Percentiles rank a stretch among this genome's conserved stretches.
phyloP scores from a whole-genome alignment of 1,139 yeast species.

The Maudiozyma humilis region DNA sequence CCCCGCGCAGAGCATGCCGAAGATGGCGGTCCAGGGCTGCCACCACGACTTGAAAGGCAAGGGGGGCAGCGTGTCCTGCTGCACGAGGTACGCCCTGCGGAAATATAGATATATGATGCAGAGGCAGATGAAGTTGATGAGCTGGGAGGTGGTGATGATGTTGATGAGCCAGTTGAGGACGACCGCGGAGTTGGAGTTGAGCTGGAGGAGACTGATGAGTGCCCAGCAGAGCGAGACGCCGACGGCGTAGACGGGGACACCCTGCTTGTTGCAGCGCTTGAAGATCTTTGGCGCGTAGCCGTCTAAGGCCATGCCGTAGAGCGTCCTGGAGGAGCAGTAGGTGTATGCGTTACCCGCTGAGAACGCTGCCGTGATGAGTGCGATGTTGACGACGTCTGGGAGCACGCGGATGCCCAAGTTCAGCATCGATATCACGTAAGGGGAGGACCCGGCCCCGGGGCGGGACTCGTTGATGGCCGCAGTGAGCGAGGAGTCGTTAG shows the following conservation, averaged over 20 bases:
- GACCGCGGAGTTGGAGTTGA: slow-evolving; percentile 50
- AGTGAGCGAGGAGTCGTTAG: slow-evolving; percentile 40
- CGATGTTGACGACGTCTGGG: slow-evolving; percentile 57
- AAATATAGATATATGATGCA: slow-evolving; percentile 57
- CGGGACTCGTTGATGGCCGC: slow-evolving; percentile 39
- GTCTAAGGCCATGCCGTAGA: slow-evolving; percentile 55
- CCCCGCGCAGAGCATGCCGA: slow-evolving; percentile 39
- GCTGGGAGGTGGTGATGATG: slow-evolving; percentile 71
- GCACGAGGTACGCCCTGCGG: slow-evolving; percentile 52
- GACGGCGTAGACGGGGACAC: slow-evolving; percentile 43
- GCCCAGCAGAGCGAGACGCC: slow-evolving; percentile 41
- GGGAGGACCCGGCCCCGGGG: slow-evolving; percentile 57
- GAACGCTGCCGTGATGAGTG: slow-evolving; percentile 54
- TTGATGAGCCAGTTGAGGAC: slow-evolving; percentile 72
- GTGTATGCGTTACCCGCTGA: slow-evolving; percentile 70
- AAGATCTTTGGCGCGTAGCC: slow-evolving; percentile 56
- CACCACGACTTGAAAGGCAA: slow-evolving; percentile 51
- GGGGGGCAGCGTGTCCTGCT: slow-evolving; percentile 44
- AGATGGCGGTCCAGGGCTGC: slow-evolving; percentile 51
- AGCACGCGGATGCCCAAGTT: slow-evolving; percentile 44
- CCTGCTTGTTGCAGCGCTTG: slow-evolving; percentile 41
- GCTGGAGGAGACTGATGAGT: slow-evolving; percentile 41
- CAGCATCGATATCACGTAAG: slow-evolving; percentile 57
- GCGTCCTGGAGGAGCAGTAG: slow-evolving; percentile 50
- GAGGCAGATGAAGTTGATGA: slow-evolving; percentile 63